Conservation (phyloP, 176 grass and related monocot genomes). For the Hyparrhenia diplandra region DNA sequence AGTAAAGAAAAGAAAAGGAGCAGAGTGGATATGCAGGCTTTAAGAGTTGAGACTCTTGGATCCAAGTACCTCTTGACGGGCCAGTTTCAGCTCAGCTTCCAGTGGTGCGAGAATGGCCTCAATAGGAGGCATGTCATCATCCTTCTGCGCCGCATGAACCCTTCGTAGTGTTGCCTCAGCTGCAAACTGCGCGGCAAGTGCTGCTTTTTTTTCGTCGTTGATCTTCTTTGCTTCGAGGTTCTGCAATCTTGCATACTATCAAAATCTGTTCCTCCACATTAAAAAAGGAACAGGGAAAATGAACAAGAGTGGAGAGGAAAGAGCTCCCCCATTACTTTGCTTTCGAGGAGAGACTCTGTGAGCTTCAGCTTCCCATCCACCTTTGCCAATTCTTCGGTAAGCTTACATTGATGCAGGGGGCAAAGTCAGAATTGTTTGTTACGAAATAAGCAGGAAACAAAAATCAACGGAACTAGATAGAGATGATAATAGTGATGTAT, state of each 20-base stretch:
- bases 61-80: slow-evolving; percentile 73
- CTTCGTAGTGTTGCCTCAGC: slow-evolving; percentile 91
- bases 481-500: not conserved
- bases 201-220: slow-evolving; percentile 90
- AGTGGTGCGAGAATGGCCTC: slow-evolving; percentile 97
- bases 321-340: slow-evolving; percentile 48
- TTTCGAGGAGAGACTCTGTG: slow-evolving; percentile 90
- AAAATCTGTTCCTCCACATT: not conserved
- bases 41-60: not conserved
- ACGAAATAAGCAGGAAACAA: not conserved
- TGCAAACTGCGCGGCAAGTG: slow-evolving; percentile 88
- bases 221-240: slow-evolving; percentile 97
- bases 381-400: slow-evolving; percentile 86
- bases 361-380: slow-evolving; percentile 94
- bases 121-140: slow-evolving; percentile 95
- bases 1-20: not conserved
- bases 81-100: slow-evolving; percentile 86
- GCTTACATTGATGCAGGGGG: slow-evolving; percentile 61
- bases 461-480: not conserved
- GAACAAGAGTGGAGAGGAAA: not conserved
- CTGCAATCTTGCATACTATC: slow-evolving; percentile 28
- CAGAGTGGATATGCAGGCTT: not conserved
- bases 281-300: not conserved
- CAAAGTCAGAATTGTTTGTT: slow-evolving; percentile 32
- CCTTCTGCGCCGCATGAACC: slow-evolving; percentile 96